phyloP scores from a whole-genome alignment of 179 eudicot species.

The Beta corolliflora region DNA sequence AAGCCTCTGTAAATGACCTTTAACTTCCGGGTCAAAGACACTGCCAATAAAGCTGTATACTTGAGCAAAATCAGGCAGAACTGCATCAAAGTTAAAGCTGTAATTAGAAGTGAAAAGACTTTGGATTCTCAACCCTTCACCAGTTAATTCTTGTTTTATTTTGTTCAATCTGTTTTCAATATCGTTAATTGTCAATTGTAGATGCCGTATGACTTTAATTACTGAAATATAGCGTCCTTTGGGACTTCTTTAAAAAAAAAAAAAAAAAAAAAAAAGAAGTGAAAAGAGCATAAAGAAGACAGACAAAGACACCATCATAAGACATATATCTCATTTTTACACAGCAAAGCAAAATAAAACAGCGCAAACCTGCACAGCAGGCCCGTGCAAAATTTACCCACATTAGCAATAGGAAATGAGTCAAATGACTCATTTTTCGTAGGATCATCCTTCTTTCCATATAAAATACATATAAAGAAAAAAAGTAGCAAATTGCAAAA shows the following conservation, averaged over 20 bases:
- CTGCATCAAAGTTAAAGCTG: slow-evolving; percentile 50
- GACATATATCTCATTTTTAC: neutral
- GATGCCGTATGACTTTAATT: no score
- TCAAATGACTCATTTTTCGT: neutral
- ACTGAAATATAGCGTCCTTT: no score
- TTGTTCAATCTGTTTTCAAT: no score
- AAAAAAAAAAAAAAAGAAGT: neutral
- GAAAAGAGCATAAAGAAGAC: slow-evolving; percentile 10
- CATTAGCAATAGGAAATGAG: neutral
- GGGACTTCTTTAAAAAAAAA: no score
- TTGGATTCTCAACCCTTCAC: no score
- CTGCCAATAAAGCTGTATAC: slow-evolving; percentile 96
- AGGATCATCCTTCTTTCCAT: neutral
- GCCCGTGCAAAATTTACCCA: neutral
- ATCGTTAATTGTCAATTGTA: no score
- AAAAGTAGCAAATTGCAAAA: neutral
- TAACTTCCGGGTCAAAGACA: slow-evolving; percentile 80
- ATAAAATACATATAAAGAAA: neutral
- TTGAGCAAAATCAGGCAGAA: slow-evolving; percentile 95
- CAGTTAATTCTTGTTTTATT: no score
- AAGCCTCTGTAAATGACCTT: slow-evolving; percentile 70
- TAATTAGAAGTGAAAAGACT: neutral
- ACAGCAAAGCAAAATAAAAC: neutral
- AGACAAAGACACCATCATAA: neutral
- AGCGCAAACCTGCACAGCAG: neutral